A percentile compares a stretch with the other conserved stretches of the same genome.
These are phyloP conservation scores for Fusarium sublunatum DNA, from an alignment of 2,329 filamentous ascomycete genomes.

Conservation along the genomic window DNA sequence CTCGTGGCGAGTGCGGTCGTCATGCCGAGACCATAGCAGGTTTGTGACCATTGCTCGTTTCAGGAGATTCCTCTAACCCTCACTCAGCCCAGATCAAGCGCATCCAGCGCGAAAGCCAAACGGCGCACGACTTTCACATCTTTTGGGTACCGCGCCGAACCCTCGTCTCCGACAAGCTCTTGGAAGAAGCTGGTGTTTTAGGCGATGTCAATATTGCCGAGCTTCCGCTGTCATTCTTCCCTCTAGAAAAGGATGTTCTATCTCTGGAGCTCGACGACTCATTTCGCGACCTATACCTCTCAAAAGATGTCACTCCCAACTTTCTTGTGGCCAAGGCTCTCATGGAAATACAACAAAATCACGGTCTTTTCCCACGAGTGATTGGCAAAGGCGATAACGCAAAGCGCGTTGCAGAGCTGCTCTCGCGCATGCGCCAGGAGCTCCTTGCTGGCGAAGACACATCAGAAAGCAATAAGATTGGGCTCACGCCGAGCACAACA, in stretches of 20 bases:
- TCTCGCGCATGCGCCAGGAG: slow-evolving; percentile 92
- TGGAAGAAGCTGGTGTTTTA: slow-evolving; percentile 92
- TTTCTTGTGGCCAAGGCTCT: slow-evolving; percentile 90
- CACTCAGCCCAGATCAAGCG: slow-evolving; percentile 87
- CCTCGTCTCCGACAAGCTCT: slow-evolving; percentile 86
- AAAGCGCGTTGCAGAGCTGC: slow-evolving; percentile 85
- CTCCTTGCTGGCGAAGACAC: slow-evolving; percentile 81
- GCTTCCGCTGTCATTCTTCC: slow-evolving; percentile 89
- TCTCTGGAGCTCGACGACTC: slow-evolving; percentile 90
- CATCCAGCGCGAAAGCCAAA: slow-evolving; percentile 86
- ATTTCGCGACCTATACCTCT: slow-evolving; percentile 87
- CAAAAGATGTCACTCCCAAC: slow-evolving; percentile 90
- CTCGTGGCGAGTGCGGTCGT: slow-evolving; percentile 86
- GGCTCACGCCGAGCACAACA: slow-evolving; percentile 84
- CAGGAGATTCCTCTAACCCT: slow-evolving; percentile 45
- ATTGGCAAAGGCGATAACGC: slow-evolving; percentile 96
- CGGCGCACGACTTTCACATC: slow-evolving; percentile 94
- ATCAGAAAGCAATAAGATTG: slow-evolving; percentile 69
- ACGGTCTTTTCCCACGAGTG: slow-evolving; percentile 94
- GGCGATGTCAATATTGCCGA: slow-evolving; percentile 92
- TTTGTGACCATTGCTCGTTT: slow-evolving; percentile 58
- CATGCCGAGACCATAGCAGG: slow-evolving; percentile 89
- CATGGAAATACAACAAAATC: slow-evolving; percentile 91
- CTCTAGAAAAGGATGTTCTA: slow-evolving; percentile 88
- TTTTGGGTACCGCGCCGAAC: slow-evolving; percentile 96